Conservation (phyloP, 2,329 filamentous ascomycete genomes). For the Xylariomycetidae sp. region DNA sequence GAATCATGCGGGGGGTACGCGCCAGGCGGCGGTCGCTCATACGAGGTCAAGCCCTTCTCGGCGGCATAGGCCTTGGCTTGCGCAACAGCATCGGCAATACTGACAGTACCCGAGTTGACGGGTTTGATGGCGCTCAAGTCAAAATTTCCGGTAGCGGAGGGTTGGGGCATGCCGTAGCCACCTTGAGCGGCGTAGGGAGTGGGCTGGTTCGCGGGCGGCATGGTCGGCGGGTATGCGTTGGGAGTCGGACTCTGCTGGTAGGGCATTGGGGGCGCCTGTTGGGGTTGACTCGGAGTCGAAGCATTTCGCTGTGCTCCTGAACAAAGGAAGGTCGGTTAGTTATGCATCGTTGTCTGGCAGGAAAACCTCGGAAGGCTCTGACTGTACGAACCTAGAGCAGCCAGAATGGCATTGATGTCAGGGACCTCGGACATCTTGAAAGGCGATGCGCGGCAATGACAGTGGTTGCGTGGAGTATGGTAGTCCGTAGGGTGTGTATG, state of each 20-base stretch:
- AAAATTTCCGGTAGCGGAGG: conserved; percentile 67
- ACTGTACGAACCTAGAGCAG: conserved; percentile 41
- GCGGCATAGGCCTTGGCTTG: conserved; percentile 78
- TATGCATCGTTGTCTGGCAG: conserved; percentile 4
- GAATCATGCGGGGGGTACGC: conserved; percentile 32
- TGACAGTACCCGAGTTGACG: conserved; percentile 73
- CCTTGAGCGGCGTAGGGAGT: conserved; percentile 28
- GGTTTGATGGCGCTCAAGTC: conserved; percentile 78
- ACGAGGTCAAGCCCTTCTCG: conserved; percentile 65
- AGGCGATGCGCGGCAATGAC: too few species aligned
- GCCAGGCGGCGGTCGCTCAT: conserved; percentile 50
- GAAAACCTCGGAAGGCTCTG: conserved; percentile 1
- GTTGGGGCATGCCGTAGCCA: conserved; percentile 54
- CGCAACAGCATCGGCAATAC: conserved; percentile 76
- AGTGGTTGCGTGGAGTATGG: too few species aligned
- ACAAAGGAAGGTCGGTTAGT: conserved; percentile 14
- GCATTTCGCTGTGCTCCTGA: conserved; percentile 39
- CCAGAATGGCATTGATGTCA: conserved; percentile 41
- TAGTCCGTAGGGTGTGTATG: too few species aligned
- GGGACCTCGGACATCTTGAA: conserved; percentile 34
- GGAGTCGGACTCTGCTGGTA: conserved; percentile 33
- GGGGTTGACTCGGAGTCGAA: conserved; percentile 36
- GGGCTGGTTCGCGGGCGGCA: conserved; percentile 33
- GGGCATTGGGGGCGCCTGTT: conserved; percentile 29
- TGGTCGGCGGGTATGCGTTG: conserved; percentile 29